These are phyloP conservation scores for Monilinia polystroma DNA, from an alignment of 2,329 filamentous ascomycete species.

Conservation along the genomic window DNA sequence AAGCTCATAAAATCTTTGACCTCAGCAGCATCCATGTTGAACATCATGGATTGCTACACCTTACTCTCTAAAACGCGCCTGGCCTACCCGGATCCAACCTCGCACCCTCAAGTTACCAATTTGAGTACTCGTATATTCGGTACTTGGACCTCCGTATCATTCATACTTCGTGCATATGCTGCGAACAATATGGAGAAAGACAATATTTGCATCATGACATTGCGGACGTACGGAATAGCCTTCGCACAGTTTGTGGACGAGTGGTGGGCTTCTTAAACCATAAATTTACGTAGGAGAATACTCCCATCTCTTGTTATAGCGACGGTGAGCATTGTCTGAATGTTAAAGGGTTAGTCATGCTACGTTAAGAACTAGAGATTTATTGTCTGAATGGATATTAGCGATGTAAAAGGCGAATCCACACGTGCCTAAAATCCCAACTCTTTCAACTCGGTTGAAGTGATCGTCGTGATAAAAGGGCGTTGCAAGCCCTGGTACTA, in stretches of 20 bases:
- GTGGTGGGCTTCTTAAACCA: too few species aligned
- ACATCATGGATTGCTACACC: not conserved
- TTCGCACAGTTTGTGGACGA: too few species aligned
- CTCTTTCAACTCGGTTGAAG: not conserved
- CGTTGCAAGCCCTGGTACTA: not conserved
- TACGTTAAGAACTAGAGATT: not conserved
- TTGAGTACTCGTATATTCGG: slow-evolving; percentile 73
- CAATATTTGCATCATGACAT: too few species aligned
- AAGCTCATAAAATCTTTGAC: not conserved
- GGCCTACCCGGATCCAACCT: not conserved
- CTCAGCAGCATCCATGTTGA: not conserved
- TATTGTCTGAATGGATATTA: not conserved
- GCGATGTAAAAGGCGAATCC: not conserved
- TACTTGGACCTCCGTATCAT: slow-evolving; percentile 50
- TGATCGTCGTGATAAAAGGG: not conserved
- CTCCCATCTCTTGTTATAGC: not conserved
- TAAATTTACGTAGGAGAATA: too few species aligned
- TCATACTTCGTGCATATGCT: too few species aligned
- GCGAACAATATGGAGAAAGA: too few species aligned
- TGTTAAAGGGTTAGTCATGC: not conserved
- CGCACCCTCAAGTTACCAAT: slow-evolving; percentile 41
- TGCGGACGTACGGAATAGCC: too few species aligned
- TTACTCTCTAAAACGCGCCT: not conserved
- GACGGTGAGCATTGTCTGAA: not conserved
- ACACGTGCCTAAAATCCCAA: not conserved